A percentile compares a stretch with the other conserved stretches of the same genome.
Evolutionary conservation across 306 rosid genomes (phyloP).

Genomic region (Geum urbanum): DNA sequence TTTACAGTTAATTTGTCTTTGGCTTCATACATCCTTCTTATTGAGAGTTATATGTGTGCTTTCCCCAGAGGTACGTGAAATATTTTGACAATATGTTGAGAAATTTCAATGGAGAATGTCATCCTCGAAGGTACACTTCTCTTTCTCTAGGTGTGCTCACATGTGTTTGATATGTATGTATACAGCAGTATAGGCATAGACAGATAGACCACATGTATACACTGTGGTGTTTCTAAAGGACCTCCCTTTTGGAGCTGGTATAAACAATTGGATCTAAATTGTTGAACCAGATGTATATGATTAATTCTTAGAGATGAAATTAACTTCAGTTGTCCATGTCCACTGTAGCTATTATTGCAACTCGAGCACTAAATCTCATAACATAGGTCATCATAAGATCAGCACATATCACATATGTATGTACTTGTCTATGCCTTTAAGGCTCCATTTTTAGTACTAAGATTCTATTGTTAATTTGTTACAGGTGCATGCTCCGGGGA

Average conservation of each 20-base stretch:
- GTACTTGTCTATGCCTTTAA: background rate
- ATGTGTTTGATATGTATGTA: conserved; percentile 7
- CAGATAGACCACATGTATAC: background rate
- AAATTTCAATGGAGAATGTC: conserved; percentile 64
- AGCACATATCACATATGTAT: background rate
- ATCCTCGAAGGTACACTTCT: conserved; percentile 58
- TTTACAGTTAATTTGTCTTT: conserved; percentile 17
- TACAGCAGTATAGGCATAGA: background rate
- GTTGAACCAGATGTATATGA: too few species aligned
- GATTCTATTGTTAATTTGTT: background rate
- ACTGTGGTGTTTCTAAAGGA: background rate
- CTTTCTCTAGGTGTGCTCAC: conserved; percentile 5
- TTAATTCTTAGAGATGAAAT: too few species aligned
- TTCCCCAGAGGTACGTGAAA: conserved; percentile 76
- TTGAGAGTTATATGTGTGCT: conserved; percentile 24
- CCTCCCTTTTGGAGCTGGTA: background rate
- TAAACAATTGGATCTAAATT: background rate
- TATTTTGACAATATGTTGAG: conserved; percentile 65
- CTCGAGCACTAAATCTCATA: background rate
- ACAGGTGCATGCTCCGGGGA: conserved; percentile 95
- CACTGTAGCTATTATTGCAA: too few species aligned
- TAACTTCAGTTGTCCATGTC: too few species aligned
- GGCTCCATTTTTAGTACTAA: background rate
- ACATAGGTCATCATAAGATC: background rate
- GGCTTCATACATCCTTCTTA: conserved; percentile 27